Evolutionary conservation across 345 rosid genomes (phyloP), one percentile per base, ranked within the genome.

Genomic region (Hibiscus mutabilis): DNA sequence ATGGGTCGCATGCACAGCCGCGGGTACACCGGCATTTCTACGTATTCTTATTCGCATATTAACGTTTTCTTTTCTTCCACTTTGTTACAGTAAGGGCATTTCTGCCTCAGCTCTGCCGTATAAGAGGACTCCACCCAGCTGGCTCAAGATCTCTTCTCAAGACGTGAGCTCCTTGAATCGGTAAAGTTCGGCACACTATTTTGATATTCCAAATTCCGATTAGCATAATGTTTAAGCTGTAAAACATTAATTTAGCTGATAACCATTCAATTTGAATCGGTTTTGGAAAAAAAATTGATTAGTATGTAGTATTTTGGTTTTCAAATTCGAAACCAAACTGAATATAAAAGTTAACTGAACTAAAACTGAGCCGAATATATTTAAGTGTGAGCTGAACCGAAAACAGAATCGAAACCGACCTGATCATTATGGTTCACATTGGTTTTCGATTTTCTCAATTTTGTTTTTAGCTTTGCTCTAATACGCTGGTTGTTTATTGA

Each of bases 1-100:
- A 85, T 85, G 89, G 89, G 89, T 78, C 87, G 89, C 55, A 83
- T 85, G 89, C 89, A 85, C 76, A 81, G 85, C 68, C 70, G 81
- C 18, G 89, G 87, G 89, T 85, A 27, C 5, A 8, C 58, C 12
- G 16, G 8, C 33, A 15, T 64, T 5, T 65, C 18, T 21, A 4
- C n/a, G n/a, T 24, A 1, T 29, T 1, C 16, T 0, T 25, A 15
- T 24, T 33, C 25, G n/a, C 21, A 15, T 40, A 15, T 16, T 14
- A 29, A 42, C 42, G 10, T 33, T n/a, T 71, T n/a, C 42, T 47
- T 62, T 7, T 35, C 40, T 35, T 35, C 40, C 40, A 35, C 35
- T 29, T 47, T 37, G 18, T 16, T 55, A 42, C 78, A 85, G 88
- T 62, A 85, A 85, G 85, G 89, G 89, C 78, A 85, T 85, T 68